Evolutionary conservation across 495 filamentous ascomycete species (phyloP).

Genomic region (Penicillium herquei): DNA sequence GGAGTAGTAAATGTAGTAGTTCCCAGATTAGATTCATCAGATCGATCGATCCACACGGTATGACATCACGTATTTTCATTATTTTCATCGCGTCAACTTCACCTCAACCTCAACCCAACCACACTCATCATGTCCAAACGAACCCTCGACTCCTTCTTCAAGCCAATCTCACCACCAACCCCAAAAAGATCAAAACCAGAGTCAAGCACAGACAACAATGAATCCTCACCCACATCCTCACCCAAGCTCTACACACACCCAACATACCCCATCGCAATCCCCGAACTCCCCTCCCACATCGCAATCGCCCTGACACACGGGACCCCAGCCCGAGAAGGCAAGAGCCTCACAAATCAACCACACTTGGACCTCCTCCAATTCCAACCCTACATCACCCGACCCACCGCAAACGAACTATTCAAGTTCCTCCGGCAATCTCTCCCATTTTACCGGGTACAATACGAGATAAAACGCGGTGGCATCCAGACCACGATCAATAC

Average conservation of each 20-base stretch:
- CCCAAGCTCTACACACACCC: slow-evolving; percentile 34
- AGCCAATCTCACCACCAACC: slow-evolving; percentile 3
- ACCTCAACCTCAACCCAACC: background rate
- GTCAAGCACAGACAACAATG: background rate
- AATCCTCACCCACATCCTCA: background rate
- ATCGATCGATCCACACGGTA: slow-evolving; percentile 6
- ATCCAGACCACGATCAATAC: slow-evolving; percentile 61
- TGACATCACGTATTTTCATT: slow-evolving; percentile 11
- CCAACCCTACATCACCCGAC: slow-evolving; percentile 58
- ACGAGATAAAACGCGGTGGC: slow-evolving; percentile 60
- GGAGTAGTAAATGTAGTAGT: no score
- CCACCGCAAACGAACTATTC: slow-evolving; percentile 57
- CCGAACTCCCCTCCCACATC: slow-evolving; percentile 50
- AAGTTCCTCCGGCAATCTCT: slow-evolving; percentile 59
- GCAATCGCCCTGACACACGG: slow-evolving; percentile 31
- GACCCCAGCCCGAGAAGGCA: slow-evolving; percentile 14
- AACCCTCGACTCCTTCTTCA: slow-evolving; percentile 30
- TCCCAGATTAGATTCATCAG: slow-evolving; percentile 1
- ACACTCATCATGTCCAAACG: slow-evolving; percentile 24
- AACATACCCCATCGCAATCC: slow-evolving; percentile 63
- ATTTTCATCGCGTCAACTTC: background rate
- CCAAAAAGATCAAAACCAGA: slow-evolving; percentile 18
- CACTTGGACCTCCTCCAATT: slow-evolving; percentile 68
- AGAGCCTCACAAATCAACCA: slow-evolving; percentile 55
- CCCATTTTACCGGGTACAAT: slow-evolving; percentile 72